phyloP scores from a whole-genome alignment of 2,329 filamentous ascomycete genomes.

The Aspergillus pseudoglaucus region DNA sequence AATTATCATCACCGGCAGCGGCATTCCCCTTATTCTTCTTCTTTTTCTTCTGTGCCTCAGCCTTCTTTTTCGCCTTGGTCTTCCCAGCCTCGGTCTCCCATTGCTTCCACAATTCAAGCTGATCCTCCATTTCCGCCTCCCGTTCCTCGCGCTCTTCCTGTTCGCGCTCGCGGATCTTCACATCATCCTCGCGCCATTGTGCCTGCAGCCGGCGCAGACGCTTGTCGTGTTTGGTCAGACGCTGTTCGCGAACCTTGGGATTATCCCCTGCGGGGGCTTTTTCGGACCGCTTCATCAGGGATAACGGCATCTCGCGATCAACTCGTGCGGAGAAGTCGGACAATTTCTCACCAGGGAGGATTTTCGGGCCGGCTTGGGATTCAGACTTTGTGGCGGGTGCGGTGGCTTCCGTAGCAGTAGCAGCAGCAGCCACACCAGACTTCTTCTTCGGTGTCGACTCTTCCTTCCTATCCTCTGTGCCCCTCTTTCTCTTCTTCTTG shows the following conservation, averaged over 20 bases:
- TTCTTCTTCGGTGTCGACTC: conserved; percentile 1
- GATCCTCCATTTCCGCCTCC: conserved; percentile 56
- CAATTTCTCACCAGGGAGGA: conserved; percentile 75
- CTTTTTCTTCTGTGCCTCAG: conserved; percentile 35
- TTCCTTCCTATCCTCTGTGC: neutral
- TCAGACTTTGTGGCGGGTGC: conserved; percentile 7
- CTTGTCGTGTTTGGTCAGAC: conserved; percentile 75
- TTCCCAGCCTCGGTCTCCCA: conserved; percentile 51
- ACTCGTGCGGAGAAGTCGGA: conserved; percentile 77
- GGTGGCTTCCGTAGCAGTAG: neutral
- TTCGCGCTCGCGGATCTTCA: conserved; percentile 61
- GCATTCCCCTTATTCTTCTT: conserved; percentile 33
- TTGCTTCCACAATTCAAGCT: conserved; percentile 58
- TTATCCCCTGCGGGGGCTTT: conserved; percentile 17
- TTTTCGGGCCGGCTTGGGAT: conserved; percentile 50
- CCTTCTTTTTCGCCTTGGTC: conserved; percentile 45
- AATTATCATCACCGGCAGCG: conserved; percentile 44
- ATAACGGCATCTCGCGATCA: conserved; percentile 72
- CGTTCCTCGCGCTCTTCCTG: conserved; percentile 67
- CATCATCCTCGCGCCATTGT: conserved; percentile 52
- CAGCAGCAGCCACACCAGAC: neutral
- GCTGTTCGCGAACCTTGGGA: conserved; percentile 44
- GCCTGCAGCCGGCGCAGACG: conserved; percentile 59
- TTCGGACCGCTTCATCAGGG: conserved; percentile 58
- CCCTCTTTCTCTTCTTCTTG: conserved; percentile 3